phyloP scores from a whole-genome alignment of 176 grass and related monocot species.

The Hsuehochloa calcarea region DNA sequence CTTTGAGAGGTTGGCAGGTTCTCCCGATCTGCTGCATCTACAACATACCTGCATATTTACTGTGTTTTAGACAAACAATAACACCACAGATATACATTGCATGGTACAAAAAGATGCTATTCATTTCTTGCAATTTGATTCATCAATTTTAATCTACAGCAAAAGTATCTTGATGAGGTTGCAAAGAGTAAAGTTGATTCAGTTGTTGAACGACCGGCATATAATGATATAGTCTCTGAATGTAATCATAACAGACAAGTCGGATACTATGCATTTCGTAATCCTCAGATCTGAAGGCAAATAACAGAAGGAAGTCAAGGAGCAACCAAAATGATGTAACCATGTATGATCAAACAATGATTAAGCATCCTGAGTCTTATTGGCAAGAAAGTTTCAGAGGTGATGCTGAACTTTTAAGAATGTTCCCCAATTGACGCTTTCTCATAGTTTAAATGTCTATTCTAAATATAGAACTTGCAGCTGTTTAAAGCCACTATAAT shows the following conservation, averaged over 20 bases:
- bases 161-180: neutral
- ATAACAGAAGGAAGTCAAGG: neutral
- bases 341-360: no score
- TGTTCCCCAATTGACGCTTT: no score
- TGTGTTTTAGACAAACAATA: neutral
- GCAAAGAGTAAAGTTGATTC: neutral
- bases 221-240: neutral
- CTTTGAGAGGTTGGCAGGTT: constrained; percentile 80
- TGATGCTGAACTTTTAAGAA: no score
- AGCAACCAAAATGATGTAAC: neutral
- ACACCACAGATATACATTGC: neutral
- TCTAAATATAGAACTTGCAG: no score
- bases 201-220: neutral
- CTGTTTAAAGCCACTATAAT: no score
- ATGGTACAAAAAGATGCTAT: neutral
- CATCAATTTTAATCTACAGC: neutral
- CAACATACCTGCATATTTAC: constrained; percentile 65
- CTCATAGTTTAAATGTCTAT: no score
- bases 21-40: constrained; percentile 79
- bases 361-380: no score
- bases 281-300: neutral
- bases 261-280: neutral
- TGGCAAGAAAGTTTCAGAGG: no score
- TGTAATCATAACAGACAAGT: neutral
- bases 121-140: neutral